Conservation (phyloP, 345 rosid species). For the Sisymbrium irio region DNA sequence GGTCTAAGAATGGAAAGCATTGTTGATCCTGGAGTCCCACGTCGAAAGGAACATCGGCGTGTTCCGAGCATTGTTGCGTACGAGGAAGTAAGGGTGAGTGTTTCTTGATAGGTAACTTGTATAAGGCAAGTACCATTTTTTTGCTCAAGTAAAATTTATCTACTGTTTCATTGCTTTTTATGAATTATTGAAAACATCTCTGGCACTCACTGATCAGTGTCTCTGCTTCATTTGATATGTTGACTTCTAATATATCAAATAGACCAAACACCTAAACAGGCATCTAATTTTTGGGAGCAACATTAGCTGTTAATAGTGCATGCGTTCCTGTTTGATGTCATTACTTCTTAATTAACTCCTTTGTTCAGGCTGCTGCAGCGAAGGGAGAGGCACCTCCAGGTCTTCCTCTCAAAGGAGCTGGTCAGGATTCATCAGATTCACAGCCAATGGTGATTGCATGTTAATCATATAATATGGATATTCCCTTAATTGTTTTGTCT, state of each 20-base stretch:
- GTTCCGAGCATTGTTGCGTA: conserved; percentile 97
- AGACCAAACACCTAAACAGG: no score
- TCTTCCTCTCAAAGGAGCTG: conserved; percentile 96
- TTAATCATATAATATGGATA: not conserved
- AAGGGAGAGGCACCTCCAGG: conserved; percentile 99
- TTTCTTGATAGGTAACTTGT: conserved; percentile 1
- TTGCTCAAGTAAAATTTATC: no score
- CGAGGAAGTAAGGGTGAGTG: conserved; percentile 93
- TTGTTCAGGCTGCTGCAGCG: conserved; percentile 92
- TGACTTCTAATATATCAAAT: no score
- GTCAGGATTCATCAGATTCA: conserved; percentile 93
- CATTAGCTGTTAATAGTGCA: not conserved
- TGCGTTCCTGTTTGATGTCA: not conserved
- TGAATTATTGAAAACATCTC: no score
- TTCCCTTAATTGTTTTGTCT: conserved; percentile 5
- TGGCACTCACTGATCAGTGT: no score
- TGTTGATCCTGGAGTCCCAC: conserved; percentile 56
- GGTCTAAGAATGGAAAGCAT: conserved; percentile 68
- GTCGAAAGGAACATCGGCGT: conserved; percentile 94
- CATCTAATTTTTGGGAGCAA: no score
- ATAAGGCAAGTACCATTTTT: conserved; percentile 1
- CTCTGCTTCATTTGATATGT: no score
- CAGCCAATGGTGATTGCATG: conserved; percentile 61
- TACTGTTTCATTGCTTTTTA: no score
- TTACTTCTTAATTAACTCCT: conserved; percentile 6